Evolutionary conservation across 2,329 filamentous ascomycete species (phyloP).

Genomic region (Diplodia scrobiculata): DNA sequence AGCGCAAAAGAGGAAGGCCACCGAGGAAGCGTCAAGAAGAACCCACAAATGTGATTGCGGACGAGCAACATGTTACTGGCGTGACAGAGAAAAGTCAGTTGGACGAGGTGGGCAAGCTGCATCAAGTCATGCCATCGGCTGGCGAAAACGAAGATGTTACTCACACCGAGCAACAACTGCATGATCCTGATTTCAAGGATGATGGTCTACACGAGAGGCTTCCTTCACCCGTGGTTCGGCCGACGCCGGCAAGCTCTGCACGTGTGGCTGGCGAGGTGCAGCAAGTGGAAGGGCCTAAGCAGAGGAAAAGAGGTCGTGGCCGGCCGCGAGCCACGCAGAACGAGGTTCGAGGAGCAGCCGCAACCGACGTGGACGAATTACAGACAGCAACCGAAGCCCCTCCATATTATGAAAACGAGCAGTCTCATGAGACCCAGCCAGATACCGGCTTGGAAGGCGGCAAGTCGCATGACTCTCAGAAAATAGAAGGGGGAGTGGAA

Average conservation of each 20-base stretch:
- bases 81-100: not conserved
- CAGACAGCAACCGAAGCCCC: not conserved
- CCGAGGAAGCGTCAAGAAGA: not conserved
- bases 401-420: not conserved
- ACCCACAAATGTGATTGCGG: not conserved
- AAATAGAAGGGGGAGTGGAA: not conserved
- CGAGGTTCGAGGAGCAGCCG: not conserved
- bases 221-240: constrained; percentile 19
- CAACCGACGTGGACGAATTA: constrained; percentile 12
- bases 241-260: constrained; percentile 13
- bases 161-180: constrained; percentile 28
- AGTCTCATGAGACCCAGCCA: constrained; percentile 9
- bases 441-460: constrained; percentile 1
- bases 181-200: constrained; percentile 36
- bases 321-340: constrained; percentile 35
- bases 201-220: constrained; percentile 1
- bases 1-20: constrained; percentile 27
- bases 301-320: constrained; percentile 40
- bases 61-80: not conserved
- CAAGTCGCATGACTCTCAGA: constrained; percentile 13
- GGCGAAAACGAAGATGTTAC: not conserved
- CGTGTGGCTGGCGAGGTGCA: constrained; percentile 1
- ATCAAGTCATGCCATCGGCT: not conserved
- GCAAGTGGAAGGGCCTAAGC: not conserved
- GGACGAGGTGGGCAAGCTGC: not conserved